Evolutionary conservation across 257 asterid species (phyloP), one percentile per base, ranked within the genome.

Genomic region (Ilex asprella): DNA sequence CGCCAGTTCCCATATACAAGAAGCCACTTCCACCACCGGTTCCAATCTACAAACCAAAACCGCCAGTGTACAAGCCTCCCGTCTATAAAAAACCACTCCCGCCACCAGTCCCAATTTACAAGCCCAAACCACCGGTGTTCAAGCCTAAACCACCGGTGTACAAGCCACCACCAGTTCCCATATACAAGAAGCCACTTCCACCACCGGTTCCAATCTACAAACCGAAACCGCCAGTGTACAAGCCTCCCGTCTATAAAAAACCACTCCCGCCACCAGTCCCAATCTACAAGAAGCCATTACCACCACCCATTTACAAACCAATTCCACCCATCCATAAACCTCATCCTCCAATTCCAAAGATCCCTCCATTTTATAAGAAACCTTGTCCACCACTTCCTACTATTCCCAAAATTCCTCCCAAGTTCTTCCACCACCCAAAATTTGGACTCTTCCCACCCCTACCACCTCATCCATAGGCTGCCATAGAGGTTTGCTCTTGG

Each of bases 311-410:
- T 8, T 35, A 35, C 9, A 8, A 7, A 14, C 57, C 57, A 4
- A 53, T 10, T 53, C 57, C 55, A 4, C 6, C 13, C 55, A 50
- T 12, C 50, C 0, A 9, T n/a, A 5, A 9, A n/a, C 55, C 55
- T 6, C 55, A 0, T 11, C 16, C 57, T 15, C 30, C 27, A 53
- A 53, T 53, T 10, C 57, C 57, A 15, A 53, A 14, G 30, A 14
- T 35, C 41, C 41, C 41, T 35, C 41, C 41, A 3, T 4, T 35
- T 3, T 35, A 35, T 35, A 88, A 83, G 83, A 80, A 79, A 16
- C 95, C 95, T 0, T 80, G 73, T 43, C 94, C 94, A 7, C 86
- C 93, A 59, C 77, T 79, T 57, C 95, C 88, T 43, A 85, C 86
- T 5, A 39, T 74, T 43, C 96, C 83, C 1, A 70, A 75, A 65